Percentiles rank a stretch among this genome's conserved stretches.
These are phyloP conservation scores for Pleoardoris graminearum DNA, from an alignment of 2,329 filamentous ascomycete genomes.

Conservation along the genomic window DNA sequence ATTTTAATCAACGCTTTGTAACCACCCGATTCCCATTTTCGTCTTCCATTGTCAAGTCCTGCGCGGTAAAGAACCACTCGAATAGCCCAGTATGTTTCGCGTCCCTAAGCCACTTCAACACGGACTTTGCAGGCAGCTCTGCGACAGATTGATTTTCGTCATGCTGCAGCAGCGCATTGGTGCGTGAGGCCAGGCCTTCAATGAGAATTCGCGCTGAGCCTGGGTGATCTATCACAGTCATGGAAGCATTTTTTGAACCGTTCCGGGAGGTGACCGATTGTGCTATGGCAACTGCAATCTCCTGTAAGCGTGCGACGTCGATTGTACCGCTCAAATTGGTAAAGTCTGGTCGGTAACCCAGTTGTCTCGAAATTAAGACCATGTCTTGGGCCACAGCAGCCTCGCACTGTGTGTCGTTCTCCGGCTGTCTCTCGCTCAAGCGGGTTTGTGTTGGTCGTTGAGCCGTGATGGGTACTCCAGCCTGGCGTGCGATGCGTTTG, in stretches of 20 bases:
- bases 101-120: neutral
- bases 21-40: slow-evolving; percentile 8
- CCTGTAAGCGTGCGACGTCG: slow-evolving; percentile 6
- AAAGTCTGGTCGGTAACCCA: slow-evolving; percentile 11
- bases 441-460: slow-evolving; percentile 9
- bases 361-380: slow-evolving; percentile 5
- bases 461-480: slow-evolving; percentile 2
- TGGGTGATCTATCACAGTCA: slow-evolving; percentile 11
- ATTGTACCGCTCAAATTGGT: slow-evolving; percentile 9
- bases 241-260: neutral
- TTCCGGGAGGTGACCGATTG: slow-evolving; percentile 5
- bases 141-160: neutral
- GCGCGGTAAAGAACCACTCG: slow-evolving; percentile 13
- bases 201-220: slow-evolving; percentile 6
- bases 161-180: neutral
- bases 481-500: slow-evolving; percentile 5
- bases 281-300: slow-evolving; percentile 8
- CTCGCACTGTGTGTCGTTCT: neutral
- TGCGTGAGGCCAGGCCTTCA: slow-evolving; percentile 5
- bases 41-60: slow-evolving; percentile 8
- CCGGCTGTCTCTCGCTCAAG: neutral
- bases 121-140: neutral
- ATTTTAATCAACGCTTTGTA: slow-evolving; percentile 6
- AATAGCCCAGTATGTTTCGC: neutral
- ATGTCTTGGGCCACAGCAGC: slow-evolving; percentile 6